A percentile compares a stretch with the other conserved stretches of the same genome.
phyloP scores from a whole-genome alignment of 768 basidiomycete genomes.

The Mycena rosella region DNA sequence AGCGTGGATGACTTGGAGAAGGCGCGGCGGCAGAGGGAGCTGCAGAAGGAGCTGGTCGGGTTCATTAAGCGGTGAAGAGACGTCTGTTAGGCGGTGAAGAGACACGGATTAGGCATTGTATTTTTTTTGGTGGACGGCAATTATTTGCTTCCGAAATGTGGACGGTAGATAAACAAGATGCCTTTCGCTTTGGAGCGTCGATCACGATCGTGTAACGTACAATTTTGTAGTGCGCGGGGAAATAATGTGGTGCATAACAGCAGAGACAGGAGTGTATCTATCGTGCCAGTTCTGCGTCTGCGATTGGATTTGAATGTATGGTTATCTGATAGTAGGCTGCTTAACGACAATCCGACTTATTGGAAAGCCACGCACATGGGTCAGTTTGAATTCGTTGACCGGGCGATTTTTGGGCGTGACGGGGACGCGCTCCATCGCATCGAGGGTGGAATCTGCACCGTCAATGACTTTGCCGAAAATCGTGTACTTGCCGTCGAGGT shows the following conservation, averaged over 20 bases:
- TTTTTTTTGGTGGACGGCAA: conserved; percentile 6
- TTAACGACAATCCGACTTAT: conserved; percentile 40
- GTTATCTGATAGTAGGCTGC: conserved; percentile 66
- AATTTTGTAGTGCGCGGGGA: not conserved
- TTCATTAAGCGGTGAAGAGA: conserved; percentile 77
- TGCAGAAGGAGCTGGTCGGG: conserved; percentile 92
- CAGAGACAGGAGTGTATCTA: conserved; percentile 37
- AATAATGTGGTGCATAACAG: not conserved
- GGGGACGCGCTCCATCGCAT: conserved; percentile 92
- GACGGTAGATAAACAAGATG: not conserved
- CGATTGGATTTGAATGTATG: conserved; percentile 96
- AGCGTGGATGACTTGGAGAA: conserved; percentile 89
- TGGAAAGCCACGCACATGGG: conserved; percentile 77
- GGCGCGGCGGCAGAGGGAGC: conserved; percentile 81
- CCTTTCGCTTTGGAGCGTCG: conserved; percentile 2
- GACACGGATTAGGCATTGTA: too few species aligned
- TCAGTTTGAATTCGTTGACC: conserved; percentile 85
- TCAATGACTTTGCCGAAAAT: conserved; percentile 99
- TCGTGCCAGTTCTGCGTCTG: conserved; percentile 72
- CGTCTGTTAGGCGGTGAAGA: too few species aligned
- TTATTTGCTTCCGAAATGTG: conserved; percentile 23
- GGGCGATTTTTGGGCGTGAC: conserved; percentile 94
- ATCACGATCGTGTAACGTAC: conserved; percentile 16
- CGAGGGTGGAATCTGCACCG: conserved; percentile 93
- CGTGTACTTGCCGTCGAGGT: conserved; percentile 94